Evolutionary conservation across 2,329 filamentous ascomycete species (phyloP).

Genomic region (Pseudovirgaria hyperparasitica): DNA sequence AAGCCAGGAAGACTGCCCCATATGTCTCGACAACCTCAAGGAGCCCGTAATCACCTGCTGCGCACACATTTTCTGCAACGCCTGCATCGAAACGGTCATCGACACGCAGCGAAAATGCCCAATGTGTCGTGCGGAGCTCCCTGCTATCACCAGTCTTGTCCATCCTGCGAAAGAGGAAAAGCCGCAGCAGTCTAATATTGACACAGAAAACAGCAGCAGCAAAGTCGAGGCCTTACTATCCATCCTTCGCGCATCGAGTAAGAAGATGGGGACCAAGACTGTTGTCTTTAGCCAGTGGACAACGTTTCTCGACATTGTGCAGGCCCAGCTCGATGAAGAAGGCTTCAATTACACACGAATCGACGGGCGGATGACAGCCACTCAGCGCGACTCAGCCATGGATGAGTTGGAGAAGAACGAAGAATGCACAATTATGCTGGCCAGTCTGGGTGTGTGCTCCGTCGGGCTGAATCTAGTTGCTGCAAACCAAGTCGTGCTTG

Average conservation of each 20-base stretch:
- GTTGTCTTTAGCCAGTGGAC: conserved; percentile 72
- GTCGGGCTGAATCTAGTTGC: conserved; percentile 79
- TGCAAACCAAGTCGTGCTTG: conserved; percentile 73
- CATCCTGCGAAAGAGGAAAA: conserved; percentile 46
- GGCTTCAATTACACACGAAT: conserved; percentile 57
- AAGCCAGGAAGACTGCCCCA: conserved; percentile 67
- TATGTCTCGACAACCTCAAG: conserved; percentile 64
- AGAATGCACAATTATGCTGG: conserved; percentile 62
- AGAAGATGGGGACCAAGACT: conserved; percentile 47
- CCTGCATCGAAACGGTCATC: conserved; percentile 64
- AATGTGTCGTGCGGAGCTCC: conserved; percentile 62
- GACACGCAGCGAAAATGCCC: conserved; percentile 69
- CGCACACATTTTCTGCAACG: conserved; percentile 64
- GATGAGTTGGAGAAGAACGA: conserved; percentile 53
- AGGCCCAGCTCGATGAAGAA: conserved; percentile 50
- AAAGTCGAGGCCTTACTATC: conserved; percentile 71
- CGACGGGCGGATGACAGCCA: conserved; percentile 65
- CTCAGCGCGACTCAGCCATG: conserved; percentile 60
- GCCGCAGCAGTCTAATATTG: conserved; percentile 28
- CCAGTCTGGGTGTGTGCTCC: conserved; percentile 68
- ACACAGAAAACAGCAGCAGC: conserved; percentile 54
- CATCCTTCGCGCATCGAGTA: conserved; percentile 58
- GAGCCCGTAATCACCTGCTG: conserved; percentile 74
- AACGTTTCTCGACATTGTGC: conserved; percentile 57
- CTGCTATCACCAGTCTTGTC: conserved; percentile 42